Percentiles rank a stretch among this genome's conserved stretches.
phyloP scores from a whole-genome alignment of 148 eudicot species.

The Vaccinium corymbosum region DNA sequence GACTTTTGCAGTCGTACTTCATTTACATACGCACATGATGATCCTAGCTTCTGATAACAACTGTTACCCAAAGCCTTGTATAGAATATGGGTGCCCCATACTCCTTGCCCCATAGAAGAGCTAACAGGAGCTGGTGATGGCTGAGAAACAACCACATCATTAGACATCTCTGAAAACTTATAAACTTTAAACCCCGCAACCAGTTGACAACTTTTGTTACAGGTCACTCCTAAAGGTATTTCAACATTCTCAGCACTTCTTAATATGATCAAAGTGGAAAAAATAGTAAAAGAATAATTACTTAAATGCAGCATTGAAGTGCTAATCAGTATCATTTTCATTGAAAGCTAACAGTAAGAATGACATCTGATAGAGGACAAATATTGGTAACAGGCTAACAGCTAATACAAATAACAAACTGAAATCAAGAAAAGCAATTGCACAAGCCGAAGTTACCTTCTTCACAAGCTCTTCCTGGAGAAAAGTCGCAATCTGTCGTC shows the following conservation, averaged over 20 bases:
- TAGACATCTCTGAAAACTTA: not conserved
- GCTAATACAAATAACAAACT: not conserved
- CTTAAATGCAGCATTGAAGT: not conserved
- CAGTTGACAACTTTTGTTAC: not conserved
- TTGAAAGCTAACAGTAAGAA: not conserved
- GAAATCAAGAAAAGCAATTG: not conserved
- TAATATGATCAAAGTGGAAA: not conserved
- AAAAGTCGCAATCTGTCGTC: constrained; percentile 37
- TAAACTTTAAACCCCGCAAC: too few species aligned
- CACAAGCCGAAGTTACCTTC: constrained; percentile 19
- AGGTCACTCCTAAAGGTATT: not conserved
- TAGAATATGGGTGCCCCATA: constrained; percentile 58
- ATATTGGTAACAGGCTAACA: not conserved
- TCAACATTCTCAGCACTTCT: not conserved
- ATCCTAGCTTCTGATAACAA: constrained; percentile 41
- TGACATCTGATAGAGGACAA: not conserved
- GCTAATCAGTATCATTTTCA: not conserved
- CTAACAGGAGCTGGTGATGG: constrained; percentile 30
- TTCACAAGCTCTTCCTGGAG: constrained; percentile 20
- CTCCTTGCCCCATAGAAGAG: constrained; percentile 40
- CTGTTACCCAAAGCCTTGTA: constrained; percentile 36
- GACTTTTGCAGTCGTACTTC: constrained; percentile 72
- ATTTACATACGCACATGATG: constrained; percentile 52
- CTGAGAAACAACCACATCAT: constrained; percentile 41
- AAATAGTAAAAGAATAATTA: not conserved